Conservation (phyloP, 1,284 basidiomycete species). For the Rhodofomes roseus region DNA sequence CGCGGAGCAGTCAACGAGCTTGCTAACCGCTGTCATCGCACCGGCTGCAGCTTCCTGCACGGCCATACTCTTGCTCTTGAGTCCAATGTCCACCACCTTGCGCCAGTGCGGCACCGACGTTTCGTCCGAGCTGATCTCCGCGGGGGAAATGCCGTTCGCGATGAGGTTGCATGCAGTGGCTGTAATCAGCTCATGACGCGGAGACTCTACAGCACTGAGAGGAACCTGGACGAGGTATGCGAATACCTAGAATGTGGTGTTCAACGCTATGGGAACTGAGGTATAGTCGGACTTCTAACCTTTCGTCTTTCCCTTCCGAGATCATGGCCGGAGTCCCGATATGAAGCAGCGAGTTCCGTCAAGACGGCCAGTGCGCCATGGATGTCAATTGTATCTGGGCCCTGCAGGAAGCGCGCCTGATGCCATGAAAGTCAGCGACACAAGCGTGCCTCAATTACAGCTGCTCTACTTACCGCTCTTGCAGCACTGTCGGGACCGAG, state of each 20-base stretch:
- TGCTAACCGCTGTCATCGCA: conserved; percentile 66
- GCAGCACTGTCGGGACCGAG: conserved; percentile 48
- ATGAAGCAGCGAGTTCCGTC: conserved; percentile 63
- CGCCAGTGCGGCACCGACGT: conserved; percentile 59
- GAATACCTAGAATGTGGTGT: conserved; percentile 48
- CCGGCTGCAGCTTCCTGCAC: conserved; percentile 76
- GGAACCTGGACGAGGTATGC: conserved; percentile 51
- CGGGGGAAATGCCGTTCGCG: conserved; percentile 55
- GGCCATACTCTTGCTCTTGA: conserved; percentile 60
- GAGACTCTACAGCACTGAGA: conserved; percentile 54
- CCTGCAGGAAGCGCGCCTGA: conserved; percentile 57
- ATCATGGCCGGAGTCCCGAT: conserved; percentile 31
- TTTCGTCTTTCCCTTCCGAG: conserved; percentile 32
- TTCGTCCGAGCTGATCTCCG: conserved; percentile 44
- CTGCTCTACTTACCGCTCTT: conserved; percentile 44
- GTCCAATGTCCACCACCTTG: conserved; percentile 65
- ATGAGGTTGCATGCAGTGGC: conserved; percentile 75
- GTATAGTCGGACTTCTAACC: conserved; percentile 27
- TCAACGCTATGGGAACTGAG: neutral
- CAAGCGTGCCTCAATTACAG: neutral
- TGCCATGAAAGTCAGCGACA: neutral
- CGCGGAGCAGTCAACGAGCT: conserved; percentile 56
- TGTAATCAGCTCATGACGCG: conserved; percentile 74
- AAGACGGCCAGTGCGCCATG: conserved; percentile 84
- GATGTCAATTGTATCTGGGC: conserved; percentile 67